Evolutionary conservation across 148 eudicot genomes (phyloP).

Genomic region (Rhododendron williamsianum): DNA sequence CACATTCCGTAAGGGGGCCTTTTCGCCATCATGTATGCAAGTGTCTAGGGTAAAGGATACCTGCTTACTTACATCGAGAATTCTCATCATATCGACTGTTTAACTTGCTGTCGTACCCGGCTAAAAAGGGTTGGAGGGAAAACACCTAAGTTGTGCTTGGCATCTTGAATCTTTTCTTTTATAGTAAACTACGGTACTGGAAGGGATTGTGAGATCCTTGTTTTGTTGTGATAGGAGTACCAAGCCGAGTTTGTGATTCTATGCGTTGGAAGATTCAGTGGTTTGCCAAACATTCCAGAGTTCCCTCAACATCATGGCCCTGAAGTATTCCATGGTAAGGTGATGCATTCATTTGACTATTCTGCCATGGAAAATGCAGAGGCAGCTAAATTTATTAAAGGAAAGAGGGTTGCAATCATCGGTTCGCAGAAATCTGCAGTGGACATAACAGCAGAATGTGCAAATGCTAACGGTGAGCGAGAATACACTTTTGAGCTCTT

Average conservation of each 20-base stretch:
- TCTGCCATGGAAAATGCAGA: constrained; percentile 8
- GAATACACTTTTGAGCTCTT: not conserved
- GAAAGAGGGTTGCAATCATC: constrained; percentile 8
- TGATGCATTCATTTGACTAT: constrained; percentile 11
- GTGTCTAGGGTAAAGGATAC: too few species aligned
- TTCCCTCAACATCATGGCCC: not conserved
- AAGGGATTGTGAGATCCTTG: not conserved
- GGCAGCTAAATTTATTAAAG: constrained; percentile 2
- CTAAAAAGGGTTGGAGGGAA: not conserved
- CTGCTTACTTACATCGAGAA: not conserved
- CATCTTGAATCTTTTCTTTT: not conserved
- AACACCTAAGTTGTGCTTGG: not conserved
- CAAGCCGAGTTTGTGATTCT: constrained; percentile 8
- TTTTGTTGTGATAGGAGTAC: constrained; percentile 6
- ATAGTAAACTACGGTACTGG: not conserved
- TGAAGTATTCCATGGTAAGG: constrained; percentile 1
- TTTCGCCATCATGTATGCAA: not conserved
- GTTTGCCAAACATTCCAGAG: constrained; percentile 7
- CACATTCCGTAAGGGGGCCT: not conserved
- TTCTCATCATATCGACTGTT: not conserved
- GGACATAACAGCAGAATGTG: constrained; percentile 13
- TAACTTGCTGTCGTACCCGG: not conserved
- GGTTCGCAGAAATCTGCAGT: constrained; percentile 13
- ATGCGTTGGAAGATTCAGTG: constrained; percentile 8
- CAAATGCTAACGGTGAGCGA: constrained; percentile 9